Evolutionary conservation across 2,329 filamentous ascomycete genomes (phyloP), one percentile per base, ranked within the genome.

Genomic region (Colletotrichum aenigma): DNA sequence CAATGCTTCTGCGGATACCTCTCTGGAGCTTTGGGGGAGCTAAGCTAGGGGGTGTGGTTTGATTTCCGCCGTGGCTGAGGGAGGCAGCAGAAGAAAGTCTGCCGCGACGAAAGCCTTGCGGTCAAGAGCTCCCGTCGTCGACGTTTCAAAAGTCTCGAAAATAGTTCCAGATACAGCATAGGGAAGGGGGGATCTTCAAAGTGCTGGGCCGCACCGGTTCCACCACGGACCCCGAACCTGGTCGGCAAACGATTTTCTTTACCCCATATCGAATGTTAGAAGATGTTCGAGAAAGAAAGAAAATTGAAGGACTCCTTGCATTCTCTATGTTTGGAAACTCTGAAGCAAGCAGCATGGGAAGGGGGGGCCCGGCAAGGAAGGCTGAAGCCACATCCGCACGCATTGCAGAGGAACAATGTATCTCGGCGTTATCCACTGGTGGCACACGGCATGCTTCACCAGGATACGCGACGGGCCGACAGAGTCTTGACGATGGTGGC

Each of bases 61-160:
- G 30, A n/a, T 48, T 48, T 48, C 43, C 43, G 43, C 43, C n/a
- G 32, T 64, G 61, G 61, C 61, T 43, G 61, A 64, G n/a, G 32
- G 32, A 66, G 18, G 36, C n/a, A n/a, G 10, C 24, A 15, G 34
- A 73, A 73, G 36, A 52, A 61, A 34, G 66, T 26, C 36, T 62
- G 36, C 56, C 38, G 64, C 64, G 36, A 38, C 38, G 28, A 66
- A 55, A 56, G 16, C 38, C 62, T 24, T 56, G 65, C 66, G 26
- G 58, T 24, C 12, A 34, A 61, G 56, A n/a, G n/a, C 24, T 34
- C 36, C 52, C n/a, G 58, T 36, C 28, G 58, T 73, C 48, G 48
- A 38, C 70, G 73, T 75, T 75, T 65, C 70, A 73, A 75, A 71
- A 10, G 56, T 60, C 64, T 73, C 26, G 58, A 68, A 60, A 55